Evolutionary conservation across 2,329 filamentous ascomycete genomes (phyloP), one percentile per base, ranked within the genome.

Genomic region (Coniochaeta hoffmannii): DNA sequence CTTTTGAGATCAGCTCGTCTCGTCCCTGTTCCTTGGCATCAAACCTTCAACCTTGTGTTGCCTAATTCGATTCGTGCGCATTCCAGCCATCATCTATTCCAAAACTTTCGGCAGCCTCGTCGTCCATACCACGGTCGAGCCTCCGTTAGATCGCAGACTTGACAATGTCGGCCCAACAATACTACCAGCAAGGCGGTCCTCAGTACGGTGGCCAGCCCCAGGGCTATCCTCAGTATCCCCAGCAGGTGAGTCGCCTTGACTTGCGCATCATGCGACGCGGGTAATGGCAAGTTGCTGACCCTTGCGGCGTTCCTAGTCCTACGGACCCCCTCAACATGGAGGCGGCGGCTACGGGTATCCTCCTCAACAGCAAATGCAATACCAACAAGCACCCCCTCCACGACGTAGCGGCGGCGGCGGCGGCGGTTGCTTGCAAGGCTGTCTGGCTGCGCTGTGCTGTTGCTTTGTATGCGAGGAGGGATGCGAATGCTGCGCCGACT

Each of bases 401-500:
- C 67, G 64, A 49, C 62, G 64, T 31, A 67, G 70, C 51, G 67
- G 69, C 31, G 70, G 66, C 36, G 68, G 70, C 51, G 68, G 69
- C 31, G 70, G 64, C 31, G 72, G 71, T 55, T 78, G 75, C 59
- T 65, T 78, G 44, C 68, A 71, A 57, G 73, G 69, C 55, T 78
- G 76, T 65, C 65, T 80, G 11, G 76, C 76, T 28, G 69, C 72
- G 14, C 60, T 77, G 36, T 78, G 76, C 64, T 79, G 76, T 63
- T 80, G 77, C 66, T 80, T 76, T 62, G 70, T 76, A 55, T 74
- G 73, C 59, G 76, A 78, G 61, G 73, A 79, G 61, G 71, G 73
- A 53, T 78, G 77, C 65, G 77, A 80, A 61, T 75, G 73, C 61
- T 78, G 75, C 59, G 68, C 69, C 51, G 75, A 77, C 36, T 78